A percentile compares a stretch with the other conserved stretches of the same genome.
phyloP scores from a whole-genome alignment of 495 filamentous ascomycete genomes.

The Parachaetomium inaequale region DNA sequence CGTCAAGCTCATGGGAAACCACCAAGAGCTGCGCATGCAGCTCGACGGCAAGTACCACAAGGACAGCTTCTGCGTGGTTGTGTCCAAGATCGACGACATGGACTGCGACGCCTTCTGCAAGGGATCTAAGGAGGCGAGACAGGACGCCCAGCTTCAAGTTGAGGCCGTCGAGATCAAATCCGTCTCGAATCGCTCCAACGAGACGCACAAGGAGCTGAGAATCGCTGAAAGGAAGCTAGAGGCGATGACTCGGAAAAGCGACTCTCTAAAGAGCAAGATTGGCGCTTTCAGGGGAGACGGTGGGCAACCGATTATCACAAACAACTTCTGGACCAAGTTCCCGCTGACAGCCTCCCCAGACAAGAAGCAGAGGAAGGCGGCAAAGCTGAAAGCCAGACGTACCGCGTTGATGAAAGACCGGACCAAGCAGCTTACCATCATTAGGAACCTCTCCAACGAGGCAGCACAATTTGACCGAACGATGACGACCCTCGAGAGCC shows the following conservation, averaged over 20 bases:
- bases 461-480: background rate
- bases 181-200: background rate
- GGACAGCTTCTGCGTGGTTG: constrained; percentile 21
- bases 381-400: background rate
- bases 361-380: background rate
- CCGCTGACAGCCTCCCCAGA: background rate
- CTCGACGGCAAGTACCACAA: constrained; percentile 23
- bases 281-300: background rate
- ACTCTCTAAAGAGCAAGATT: background rate
- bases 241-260: background rate
- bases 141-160: background rate
- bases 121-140: background rate
- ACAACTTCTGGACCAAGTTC: background rate
- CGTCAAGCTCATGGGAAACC: constrained; percentile 17
- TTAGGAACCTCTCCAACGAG: background rate
- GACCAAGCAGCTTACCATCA: background rate
- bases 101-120: constrained; percentile 17
- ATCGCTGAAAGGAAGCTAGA: background rate
- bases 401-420: background rate
- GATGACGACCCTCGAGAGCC: background rate
- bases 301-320: background rate
- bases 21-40: constrained; percentile 24
- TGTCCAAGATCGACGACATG: constrained; percentile 28
- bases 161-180: background rate
- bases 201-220: background rate